Percentiles rank a stretch among this genome's conserved stretches.
Conservation (phyloP, 352 stramenopile species). For the Phytophthora europaea region DNA sequence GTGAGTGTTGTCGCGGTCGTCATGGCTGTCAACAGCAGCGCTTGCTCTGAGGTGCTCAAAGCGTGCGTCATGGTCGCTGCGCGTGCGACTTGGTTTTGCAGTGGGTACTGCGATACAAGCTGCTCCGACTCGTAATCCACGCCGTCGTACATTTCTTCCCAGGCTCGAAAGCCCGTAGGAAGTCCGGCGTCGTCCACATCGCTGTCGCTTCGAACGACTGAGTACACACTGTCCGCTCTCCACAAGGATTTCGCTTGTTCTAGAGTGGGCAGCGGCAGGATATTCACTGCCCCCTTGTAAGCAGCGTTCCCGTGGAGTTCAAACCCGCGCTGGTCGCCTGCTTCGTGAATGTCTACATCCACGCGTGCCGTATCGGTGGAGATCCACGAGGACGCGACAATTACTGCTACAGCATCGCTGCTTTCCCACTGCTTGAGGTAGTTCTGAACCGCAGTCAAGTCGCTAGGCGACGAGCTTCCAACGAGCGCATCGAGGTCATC, state of each 20-base stretch:
- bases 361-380: constrained; percentile 35
- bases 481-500: constrained; percentile 29
- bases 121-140: constrained; percentile 62
- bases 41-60: constrained; percentile 35
- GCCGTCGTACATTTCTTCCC: constrained; percentile 70
- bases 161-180: constrained; percentile 61
- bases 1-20: constrained; percentile 39
- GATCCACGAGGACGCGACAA: constrained; percentile 55
- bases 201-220: constrained; percentile 42
- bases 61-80: constrained; percentile 27
- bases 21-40: constrained; percentile 43
- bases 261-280: constrained; percentile 38
- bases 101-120: constrained; percentile 50
- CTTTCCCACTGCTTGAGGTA: constrained; percentile 66
- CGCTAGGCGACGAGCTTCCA: constrained; percentile 7
- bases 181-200: constrained; percentile 33
- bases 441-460: constrained; percentile 37
- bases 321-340: constrained; percentile 59
- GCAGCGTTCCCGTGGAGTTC: constrained; percentile 50
- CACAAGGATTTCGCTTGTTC: constrained; percentile 58
- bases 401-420: constrained; percentile 42
- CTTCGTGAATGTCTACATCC: constrained; percentile 51
- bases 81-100: constrained; percentile 26
- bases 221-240: constrained; percentile 50
- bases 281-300: constrained; percentile 25